Evolutionary conservation across 2,329 filamentous ascomycete species (phyloP), one percentile per base, ranked within the genome.

Genomic region (Aspergillus pseudoviridinutans): DNA sequence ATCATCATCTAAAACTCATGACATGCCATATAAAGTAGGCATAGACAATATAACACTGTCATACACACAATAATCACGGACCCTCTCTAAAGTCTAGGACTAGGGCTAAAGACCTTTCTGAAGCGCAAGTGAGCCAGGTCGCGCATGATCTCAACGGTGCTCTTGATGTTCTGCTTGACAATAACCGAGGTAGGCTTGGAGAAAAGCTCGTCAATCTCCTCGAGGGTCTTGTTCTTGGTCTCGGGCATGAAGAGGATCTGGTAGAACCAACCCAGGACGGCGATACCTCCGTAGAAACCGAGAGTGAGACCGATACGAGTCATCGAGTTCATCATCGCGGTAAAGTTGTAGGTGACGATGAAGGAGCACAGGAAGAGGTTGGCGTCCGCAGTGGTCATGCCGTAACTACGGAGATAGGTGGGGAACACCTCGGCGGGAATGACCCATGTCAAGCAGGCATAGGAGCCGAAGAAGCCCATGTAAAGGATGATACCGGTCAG

Each of bases 231-330:
- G 70, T 87, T 84, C 78, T 89, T 89, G 2, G 87, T 90, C 77
- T 90, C 87, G 0, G 86, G 87, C 88, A 90, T 90, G 74, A 90
- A 90, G 51, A 90, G 69, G 50, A 90, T 78, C 74, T 90, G 87
- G 71, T 90, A 90, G 64, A 89, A 76, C 82, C 86, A 88, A 12
- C 87, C 88, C 0, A 90, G 9, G 0, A 88, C 80, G 0, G 87
- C 87, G 54, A 90, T 90, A 17, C 88, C 88, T 4, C 88, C 87
- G 70, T 89, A 91, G 74, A 91, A 90, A 2, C 88, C 88, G 0
- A 90, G 79, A 0, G 83, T 79, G 0, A 90, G 77, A 9, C 88
- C 87, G 1, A 86, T 89, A 35, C 75, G 78, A 7, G 80, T 83
- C 82, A 91, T 88, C n/a, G 84, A 82, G 0, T 81, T 70, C 71